These are phyloP conservation scores for Botrytis squamosa DNA, from an alignment of 2,329 filamentous ascomycete species.

Conservation along the genomic window DNA sequence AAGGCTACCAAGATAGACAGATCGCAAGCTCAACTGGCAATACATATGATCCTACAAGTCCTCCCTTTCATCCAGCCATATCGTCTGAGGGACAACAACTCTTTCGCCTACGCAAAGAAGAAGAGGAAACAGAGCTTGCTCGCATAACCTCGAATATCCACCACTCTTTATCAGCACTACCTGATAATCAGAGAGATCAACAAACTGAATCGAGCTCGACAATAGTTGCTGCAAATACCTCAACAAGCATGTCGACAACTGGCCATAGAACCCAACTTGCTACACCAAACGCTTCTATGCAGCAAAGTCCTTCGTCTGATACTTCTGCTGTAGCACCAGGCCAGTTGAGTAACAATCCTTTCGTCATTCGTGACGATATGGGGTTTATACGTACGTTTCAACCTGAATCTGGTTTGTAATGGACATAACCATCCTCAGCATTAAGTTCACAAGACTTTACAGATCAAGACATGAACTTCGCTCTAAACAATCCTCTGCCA, in stretches of 20 bases:
- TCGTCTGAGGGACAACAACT: neutral
- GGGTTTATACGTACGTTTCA: slow-evolving; percentile 8
- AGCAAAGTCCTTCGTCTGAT: neutral
- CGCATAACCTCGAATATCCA: slow-evolving; percentile 2
- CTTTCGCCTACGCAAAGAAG: neutral
- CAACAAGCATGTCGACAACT: neutral
- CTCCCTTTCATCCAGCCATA: slow-evolving; percentile 2
- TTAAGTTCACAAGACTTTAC: neutral
- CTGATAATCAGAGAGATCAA: neutral
- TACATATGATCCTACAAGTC: neutral
- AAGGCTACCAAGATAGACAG: too few species aligned
- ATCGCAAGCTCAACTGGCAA: neutral
- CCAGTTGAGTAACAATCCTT: neutral
- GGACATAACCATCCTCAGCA: neutral
- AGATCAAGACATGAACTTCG: neutral
- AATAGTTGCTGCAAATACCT: neutral
- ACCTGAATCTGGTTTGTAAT: neutral
- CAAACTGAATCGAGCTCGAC: neutral
- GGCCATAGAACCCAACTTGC: neutral
- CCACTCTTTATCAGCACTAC: neutral
- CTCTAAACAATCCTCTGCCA: neutral
- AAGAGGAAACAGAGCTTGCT: neutral
- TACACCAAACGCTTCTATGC: neutral
- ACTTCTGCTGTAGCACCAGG: too few species aligned
- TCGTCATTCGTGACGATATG: neutral